These are phyloP conservation scores for Leucocoprinus birnbaumii DNA, from an alignment of 768 basidiomycete species.

Conservation along the genomic window DNA sequence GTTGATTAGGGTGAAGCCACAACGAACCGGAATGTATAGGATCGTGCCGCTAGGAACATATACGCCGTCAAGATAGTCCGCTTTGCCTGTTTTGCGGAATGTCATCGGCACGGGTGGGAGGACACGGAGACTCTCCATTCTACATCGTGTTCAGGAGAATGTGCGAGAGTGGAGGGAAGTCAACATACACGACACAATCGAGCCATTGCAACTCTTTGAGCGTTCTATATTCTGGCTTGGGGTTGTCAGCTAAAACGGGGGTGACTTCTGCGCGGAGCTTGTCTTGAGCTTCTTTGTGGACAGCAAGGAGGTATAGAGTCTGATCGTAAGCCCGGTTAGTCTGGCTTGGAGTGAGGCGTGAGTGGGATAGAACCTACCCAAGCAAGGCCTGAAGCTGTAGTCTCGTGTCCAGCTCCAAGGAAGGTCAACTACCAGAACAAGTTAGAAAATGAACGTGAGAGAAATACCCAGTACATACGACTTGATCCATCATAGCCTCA, in stretches of 20 bases:
- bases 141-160: slow-evolving; percentile 7
- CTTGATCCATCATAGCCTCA: slow-evolving; percentile 49
- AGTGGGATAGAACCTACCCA: too few relatives aligned
- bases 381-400: slow-evolving; percentile 36
- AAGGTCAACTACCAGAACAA: slow-evolving; percentile 33
- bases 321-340: slow-evolving; percentile 13
- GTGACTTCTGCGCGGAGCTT: slow-evolving; percentile 44
- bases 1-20: neutral
- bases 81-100: slow-evolving; percentile 32
- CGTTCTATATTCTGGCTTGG: slow-evolving; percentile 36
- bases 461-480: slow-evolving; percentile 27
- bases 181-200: slow-evolving; percentile 36
- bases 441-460: neutral
- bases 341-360: too few relatives aligned
- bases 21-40: slow-evolving; percentile 37
- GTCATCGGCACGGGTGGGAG: slow-evolving; percentile 41
- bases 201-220: slow-evolving; percentile 39
- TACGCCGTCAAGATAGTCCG: slow-evolving; percentile 42
- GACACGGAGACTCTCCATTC: slow-evolving; percentile 42
- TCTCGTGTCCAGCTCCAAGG: slow-evolving; percentile 36
- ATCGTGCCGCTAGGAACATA: slow-evolving; percentile 38
- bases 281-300: slow-evolving; percentile 37
- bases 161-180: neutral
- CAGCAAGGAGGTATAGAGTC: slow-evolving; percentile 45
- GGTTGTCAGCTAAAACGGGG: slow-evolving; percentile 27